phyloP scores from a whole-genome alignment of 2,329 filamentous ascomycete species.

The Curvularia lunata region DNA sequence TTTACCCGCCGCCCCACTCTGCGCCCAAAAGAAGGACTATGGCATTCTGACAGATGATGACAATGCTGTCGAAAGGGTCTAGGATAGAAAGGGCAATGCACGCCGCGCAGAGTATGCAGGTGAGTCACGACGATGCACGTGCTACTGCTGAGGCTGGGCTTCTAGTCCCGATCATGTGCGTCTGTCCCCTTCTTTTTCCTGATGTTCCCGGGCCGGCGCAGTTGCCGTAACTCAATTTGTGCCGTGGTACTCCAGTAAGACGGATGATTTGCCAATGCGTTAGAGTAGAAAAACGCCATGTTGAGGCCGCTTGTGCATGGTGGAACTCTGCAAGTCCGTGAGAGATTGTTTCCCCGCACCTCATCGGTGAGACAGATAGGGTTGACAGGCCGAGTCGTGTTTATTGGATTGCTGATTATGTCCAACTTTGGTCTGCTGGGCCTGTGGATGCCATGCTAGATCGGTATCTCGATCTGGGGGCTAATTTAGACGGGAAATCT shows the following conservation, averaged over 20 bases:
- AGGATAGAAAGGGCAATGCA: background rate
- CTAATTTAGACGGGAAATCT: background rate
- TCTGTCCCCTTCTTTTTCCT: background rate
- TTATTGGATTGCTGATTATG: background rate
- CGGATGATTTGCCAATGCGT: background rate
- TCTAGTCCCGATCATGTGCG: background rate
- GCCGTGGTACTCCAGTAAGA: background rate
- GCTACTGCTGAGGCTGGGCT: slow-evolving; percentile 2
- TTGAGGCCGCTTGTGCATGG: slow-evolving; percentile 2
- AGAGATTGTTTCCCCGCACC: background rate
- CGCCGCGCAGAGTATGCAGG: background rate
- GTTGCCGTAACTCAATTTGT: background rate
- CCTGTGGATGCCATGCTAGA: background rate
- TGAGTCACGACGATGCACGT: slow-evolving; percentile 1
- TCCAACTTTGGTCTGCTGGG: background rate
- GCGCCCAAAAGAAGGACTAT: background rate
- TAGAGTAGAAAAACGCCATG: slow-evolving; percentile 3
- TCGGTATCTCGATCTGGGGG: background rate
- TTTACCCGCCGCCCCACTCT: background rate
- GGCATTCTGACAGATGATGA: slow-evolving; percentile 1
- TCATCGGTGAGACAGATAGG: slow-evolving; percentile 5
- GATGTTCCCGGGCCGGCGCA: background rate
- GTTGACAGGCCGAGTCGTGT: background rate
- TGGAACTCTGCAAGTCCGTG: background rate
- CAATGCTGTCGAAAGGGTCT: background rate